Conservation (phyloP, 2,329 filamentous ascomycete species). For the Ceratocystis cacaofunesta region DNA sequence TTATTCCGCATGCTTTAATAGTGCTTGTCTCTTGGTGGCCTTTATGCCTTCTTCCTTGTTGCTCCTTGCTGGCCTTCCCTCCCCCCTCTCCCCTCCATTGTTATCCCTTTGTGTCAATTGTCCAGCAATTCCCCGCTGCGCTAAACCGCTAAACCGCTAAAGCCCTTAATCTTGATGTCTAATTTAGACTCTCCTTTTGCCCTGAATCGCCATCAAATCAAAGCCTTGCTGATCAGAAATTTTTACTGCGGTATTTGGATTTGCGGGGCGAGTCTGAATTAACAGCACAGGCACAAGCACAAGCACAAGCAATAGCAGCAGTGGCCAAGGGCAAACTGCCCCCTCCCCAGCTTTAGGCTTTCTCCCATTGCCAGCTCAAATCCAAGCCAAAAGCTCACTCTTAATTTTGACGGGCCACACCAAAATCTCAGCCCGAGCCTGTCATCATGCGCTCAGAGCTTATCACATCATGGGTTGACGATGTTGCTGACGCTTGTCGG, state of each 20-base stretch:
- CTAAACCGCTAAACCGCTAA: not conserved
- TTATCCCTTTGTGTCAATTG: slow-evolving; percentile 5
- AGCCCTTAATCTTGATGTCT: not conserved
- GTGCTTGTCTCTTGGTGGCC: not conserved
- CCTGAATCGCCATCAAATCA: not conserved
- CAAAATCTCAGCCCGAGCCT: not conserved
- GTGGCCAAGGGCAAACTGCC: too few species aligned
- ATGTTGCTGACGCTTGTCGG: slow-evolving; percentile 13
- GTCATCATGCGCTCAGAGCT: slow-evolving; percentile 14
- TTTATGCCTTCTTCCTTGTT: not conserved
- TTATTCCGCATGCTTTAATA: not conserved
- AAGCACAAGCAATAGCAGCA: not conserved
- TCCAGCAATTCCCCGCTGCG: not conserved
- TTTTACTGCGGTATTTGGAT: not conserved
- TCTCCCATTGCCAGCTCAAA: not conserved
- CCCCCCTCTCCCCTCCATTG: not conserved
- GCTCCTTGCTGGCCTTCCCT: not conserved
- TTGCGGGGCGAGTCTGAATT: not conserved
- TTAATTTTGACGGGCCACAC: not conserved
- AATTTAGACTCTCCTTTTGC: slow-evolving; percentile 2
- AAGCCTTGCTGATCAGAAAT: not conserved
- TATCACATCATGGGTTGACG: slow-evolving; percentile 13
- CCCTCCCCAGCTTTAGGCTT: not conserved
- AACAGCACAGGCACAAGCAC: not conserved
- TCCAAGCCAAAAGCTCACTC: not conserved